Evolutionary conservation across 163 green algal genomes (phyloP), one percentile per base, ranked within the genome.

Genomic region (Chlorella variabilis): DNA sequence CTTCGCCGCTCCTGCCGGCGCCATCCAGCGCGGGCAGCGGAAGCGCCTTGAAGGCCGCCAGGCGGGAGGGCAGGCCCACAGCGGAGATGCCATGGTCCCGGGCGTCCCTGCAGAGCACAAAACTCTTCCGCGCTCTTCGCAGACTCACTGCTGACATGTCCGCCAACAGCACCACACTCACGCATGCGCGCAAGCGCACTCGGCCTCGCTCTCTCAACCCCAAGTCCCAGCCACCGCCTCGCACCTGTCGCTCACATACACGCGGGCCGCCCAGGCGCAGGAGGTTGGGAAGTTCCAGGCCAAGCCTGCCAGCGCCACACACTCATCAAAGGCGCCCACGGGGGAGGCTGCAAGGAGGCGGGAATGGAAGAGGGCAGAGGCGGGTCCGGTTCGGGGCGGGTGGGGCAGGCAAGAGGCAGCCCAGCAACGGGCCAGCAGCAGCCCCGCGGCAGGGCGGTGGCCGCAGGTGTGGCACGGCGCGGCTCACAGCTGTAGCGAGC

Each of bases 231-330:
- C n/a, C n/a, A n/a, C n/a, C n/a, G n/a, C n/a, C n/a, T n/a, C 75
- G 82, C 77, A 92, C 88, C 85, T 92, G 88, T 94, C 96, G 87
- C 92, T 96, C 20, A 99, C 96, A 58, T 94, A 98, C 33, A 99
- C 96, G 13, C 95, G 80, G 0, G 91, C 92, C 25, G 96, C 96
- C 96, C 96, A 99, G 9, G 96, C 96, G 75, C 94, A 98, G 0
- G 94, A 98, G 9, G 92, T 96, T 11, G 96, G 94, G 8, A 91
- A 87, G 83, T 99, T 95, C 96, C 96, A 99, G 4, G 96, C 93
- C n/a, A 99, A 87, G 2, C 96, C 96, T 2, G 91, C 92, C 68
- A 99, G 85, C 0, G 89, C 93, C 27, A 98, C 95, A 34, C 96
- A 83, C 92, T 99, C 96, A 56, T 99, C 93, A 87, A 99, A 98